Evolutionary conservation across 176 grass and related monocot species (phyloP).

Genomic region (Thalia dealbata): DNA sequence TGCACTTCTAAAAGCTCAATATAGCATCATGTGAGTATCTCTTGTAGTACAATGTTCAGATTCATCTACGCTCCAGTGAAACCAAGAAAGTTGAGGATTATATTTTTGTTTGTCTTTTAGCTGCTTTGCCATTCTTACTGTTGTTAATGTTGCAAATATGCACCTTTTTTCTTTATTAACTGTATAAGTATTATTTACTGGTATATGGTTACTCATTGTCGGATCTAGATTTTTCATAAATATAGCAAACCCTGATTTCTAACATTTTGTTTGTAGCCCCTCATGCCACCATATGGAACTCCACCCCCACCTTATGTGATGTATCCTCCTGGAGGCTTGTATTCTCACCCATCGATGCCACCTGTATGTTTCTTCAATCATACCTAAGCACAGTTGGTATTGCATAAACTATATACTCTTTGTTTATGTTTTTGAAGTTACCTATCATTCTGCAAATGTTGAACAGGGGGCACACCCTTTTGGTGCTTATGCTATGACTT

Average conservation of each 20-base stretch:
- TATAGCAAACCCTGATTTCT: neutral
- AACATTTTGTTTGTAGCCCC: constrained; percentile 33
- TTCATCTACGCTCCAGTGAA: neutral
- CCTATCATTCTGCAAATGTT: neutral
- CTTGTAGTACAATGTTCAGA: neutral
- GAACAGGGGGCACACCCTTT: constrained; percentile 80
- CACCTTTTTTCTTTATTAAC: no score
- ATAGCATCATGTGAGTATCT: neutral
- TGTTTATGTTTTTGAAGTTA: no score
- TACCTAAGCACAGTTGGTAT: neutral
- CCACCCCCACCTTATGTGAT: constrained; percentile 65
- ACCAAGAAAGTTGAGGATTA: no score
- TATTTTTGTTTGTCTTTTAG: no score
- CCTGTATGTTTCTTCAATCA: constrained; percentile 33
- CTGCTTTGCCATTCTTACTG: no score
- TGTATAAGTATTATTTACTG: neutral
- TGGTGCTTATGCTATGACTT: constrained; percentile 54
- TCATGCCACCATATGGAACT: constrained; percentile 89
- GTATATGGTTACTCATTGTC: neutral
- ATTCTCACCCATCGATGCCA: constrained; percentile 85
- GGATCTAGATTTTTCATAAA: neutral
- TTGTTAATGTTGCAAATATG: neutral
- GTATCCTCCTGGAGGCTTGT: constrained; percentile 90
- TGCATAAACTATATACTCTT: neutral
- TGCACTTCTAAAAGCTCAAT: neutral